A percentile compares a stretch with the other conserved stretches of the same genome.
phyloP scores from a whole-genome alignment of 1,139 yeast species.

The Saccharomyces uvarum region DNA sequence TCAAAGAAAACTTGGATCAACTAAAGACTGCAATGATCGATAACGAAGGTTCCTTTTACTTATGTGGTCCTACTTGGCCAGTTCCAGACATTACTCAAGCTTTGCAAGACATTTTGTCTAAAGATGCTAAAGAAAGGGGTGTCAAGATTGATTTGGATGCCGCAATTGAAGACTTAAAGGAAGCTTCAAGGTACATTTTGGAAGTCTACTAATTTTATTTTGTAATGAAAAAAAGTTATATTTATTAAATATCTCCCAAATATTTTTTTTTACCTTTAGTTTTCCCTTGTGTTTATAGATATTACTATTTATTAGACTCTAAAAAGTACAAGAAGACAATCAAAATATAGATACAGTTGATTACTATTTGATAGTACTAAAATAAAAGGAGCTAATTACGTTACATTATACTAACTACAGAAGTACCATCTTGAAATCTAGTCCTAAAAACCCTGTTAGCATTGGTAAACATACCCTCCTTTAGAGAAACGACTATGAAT shows the following conservation, averaged over 20 bases:
- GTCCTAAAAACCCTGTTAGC: constrained; percentile 93
- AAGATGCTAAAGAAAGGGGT: constrained; percentile 65
- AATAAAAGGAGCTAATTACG: background rate
- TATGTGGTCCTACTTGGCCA: constrained; percentile 99
- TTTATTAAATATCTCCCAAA: background rate
- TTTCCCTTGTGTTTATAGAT: background rate
- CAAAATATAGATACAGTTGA: background rate
- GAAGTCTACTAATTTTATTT: constrained; percentile 63
- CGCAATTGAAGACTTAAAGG: constrained; percentile 89
- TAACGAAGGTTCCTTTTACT: constrained; percentile 81
- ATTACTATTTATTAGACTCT: background rate
- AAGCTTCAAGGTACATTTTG: constrained; percentile 80
- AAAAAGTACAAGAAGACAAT: background rate
- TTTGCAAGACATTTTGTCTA: constrained; percentile 66
- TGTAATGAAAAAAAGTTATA: background rate
- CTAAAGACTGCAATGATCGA: constrained; percentile 72
- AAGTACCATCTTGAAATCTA: constrained; percentile 92
- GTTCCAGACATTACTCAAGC: constrained; percentile 95
- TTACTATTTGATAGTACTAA: background rate
- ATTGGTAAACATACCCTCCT: constrained; percentile 96
- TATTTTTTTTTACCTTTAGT: constrained; percentile 1
- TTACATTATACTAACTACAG: constrained; percentile 63
- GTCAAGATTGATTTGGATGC: constrained; percentile 63
- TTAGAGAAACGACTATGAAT: constrained; percentile 90
- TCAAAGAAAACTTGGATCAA: constrained; percentile 64